A percentile compares a stretch with the other conserved stretches of the same genome.
These are phyloP conservation scores for Oldenlandia corymbosa DNA, from an alignment of 257 asterid genomes.

Conservation along the genomic window DNA sequence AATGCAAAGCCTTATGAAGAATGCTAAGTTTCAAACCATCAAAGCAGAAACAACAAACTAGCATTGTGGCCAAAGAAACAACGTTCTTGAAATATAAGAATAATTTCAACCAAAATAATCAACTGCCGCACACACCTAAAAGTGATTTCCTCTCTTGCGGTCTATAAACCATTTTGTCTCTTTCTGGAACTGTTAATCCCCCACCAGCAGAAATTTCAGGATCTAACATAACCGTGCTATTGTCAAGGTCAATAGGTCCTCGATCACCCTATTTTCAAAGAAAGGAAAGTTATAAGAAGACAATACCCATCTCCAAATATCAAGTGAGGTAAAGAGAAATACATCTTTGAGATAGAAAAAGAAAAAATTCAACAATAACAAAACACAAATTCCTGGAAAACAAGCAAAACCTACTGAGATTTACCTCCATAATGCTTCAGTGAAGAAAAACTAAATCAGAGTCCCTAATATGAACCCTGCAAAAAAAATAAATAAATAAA, in stretches of 20 bases:
- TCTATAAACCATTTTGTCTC: slow-evolving; percentile 60
- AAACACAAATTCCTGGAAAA: too few species aligned
- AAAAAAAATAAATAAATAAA: too few species aligned
- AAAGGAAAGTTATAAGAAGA: neutral
- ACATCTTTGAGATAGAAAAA: too few species aligned
- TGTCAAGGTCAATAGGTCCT: slow-evolving; percentile 40
- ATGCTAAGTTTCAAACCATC: neutral
- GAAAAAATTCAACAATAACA: neutral
- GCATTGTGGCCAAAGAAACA: neutral
- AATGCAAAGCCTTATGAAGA: neutral
- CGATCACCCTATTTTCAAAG: slow-evolving; percentile 20
- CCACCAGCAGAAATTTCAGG: slow-evolving; percentile 56
- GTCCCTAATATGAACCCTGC: slow-evolving; percentile 10
- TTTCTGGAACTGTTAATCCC: slow-evolving; percentile 58
- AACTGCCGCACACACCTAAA: slow-evolving; percentile 41
- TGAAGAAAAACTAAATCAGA: neutral
- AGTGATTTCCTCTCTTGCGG: slow-evolving; percentile 61
- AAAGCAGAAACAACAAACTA: neutral
- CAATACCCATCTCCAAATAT: neutral
- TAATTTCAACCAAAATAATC: neutral
- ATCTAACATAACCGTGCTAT: slow-evolving; percentile 43
- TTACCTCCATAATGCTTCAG: slow-evolving; percentile 14
- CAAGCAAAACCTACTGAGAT: neutral
- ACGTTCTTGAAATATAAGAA: neutral
- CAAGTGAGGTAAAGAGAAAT: neutral